Evolutionary conservation across 2,329 filamentous ascomycete genomes (phyloP).

Genomic region (Sporothrix curviconia): DNA sequence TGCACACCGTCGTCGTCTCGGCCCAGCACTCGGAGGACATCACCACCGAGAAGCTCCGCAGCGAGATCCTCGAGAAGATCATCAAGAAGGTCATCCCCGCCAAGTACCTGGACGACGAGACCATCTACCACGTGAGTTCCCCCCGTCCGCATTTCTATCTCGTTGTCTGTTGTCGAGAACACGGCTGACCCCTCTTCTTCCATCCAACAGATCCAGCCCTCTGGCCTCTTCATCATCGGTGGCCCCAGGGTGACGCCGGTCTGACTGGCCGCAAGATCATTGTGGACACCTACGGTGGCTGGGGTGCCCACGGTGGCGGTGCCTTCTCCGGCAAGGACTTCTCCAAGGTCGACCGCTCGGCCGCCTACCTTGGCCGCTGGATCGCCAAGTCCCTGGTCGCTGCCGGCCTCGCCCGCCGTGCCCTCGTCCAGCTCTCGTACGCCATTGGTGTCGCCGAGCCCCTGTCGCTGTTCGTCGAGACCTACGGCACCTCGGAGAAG

Average conservation of each 20-base stretch:
- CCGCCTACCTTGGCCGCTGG: constrained; percentile 95
- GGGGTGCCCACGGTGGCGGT: constrained; percentile 99
- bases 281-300: constrained; percentile 98
- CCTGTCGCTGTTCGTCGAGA: constrained; percentile 95
- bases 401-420: constrained; percentile 83
- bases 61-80: constrained; percentile 96
- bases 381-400: constrained; percentile 96
- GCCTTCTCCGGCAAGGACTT: constrained; percentile 99
- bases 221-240: constrained; percentile 97
- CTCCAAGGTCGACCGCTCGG: constrained; percentile 99
- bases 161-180: neutral
- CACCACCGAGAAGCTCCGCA: constrained; percentile 83
- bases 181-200: neutral
- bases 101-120: constrained; percentile 86
- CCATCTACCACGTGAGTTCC: constrained; percentile 79
- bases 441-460: constrained; percentile 98
- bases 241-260: constrained; percentile 98
- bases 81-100: constrained; percentile 90
- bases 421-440: constrained; percentile 96
- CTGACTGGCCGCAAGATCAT: constrained; percentile 99
- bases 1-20: constrained; percentile 94
- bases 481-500: constrained; percentile 90
- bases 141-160: constrained; percentile 12
- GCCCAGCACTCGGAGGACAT: constrained; percentile 89
- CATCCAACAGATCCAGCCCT: constrained; percentile 72